Percentiles rank a stretch among this genome's conserved stretches.
These are phyloP conservation scores for Candida peoriensis DNA, from an alignment of 805 yeast species.

Conservation along the genomic window DNA sequence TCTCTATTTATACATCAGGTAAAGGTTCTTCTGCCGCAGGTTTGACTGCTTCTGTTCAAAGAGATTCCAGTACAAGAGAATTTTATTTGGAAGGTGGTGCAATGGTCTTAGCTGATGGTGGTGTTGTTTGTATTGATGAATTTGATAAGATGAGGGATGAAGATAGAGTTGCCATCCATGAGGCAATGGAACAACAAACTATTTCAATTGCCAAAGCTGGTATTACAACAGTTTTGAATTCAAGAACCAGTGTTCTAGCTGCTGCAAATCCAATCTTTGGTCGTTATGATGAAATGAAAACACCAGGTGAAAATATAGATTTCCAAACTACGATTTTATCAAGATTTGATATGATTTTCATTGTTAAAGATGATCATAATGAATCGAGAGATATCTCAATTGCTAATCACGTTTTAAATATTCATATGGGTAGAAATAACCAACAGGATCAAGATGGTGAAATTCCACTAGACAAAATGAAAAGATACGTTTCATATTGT, in stretches of 20 bases:
- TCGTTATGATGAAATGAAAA: conserved; percentile 89
- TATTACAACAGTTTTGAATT: conserved; percentile 91
- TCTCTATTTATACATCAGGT: conserved; percentile 95
- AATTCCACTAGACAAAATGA: conserved; percentile 86
- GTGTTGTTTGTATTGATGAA: conserved; percentile 98
- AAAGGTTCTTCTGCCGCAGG: conserved; percentile 99
- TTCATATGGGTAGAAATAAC: conserved; percentile 78
- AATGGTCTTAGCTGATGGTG: conserved; percentile 99
- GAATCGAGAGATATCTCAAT: conserved; percentile 79
- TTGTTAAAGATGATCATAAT: conserved; percentile 93
- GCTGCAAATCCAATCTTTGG: conserved; percentile 99
- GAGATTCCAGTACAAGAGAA: conserved; percentile 83
- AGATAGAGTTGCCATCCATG: conserved; percentile 98
- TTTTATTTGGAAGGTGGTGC: conserved; percentile 99
- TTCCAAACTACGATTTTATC: conserved; percentile 96
- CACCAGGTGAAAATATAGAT: conserved; percentile 97
- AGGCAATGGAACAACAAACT: conserved; percentile 99
- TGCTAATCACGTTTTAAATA: conserved; percentile 92
- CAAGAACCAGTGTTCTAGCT: conserved; percentile 93
- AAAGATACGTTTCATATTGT: conserved; percentile 86
- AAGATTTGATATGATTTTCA: conserved; percentile 97
- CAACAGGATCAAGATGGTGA: conserved; percentile 59
- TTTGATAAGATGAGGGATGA: conserved; percentile 99
- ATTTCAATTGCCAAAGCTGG: conserved; percentile 99
- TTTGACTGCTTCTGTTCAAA: conserved; percentile 94